Base-by-base conservation (phyloP, 2,329 filamentous ascomycete genomes). In the Seiridium unicorne region DNA sequence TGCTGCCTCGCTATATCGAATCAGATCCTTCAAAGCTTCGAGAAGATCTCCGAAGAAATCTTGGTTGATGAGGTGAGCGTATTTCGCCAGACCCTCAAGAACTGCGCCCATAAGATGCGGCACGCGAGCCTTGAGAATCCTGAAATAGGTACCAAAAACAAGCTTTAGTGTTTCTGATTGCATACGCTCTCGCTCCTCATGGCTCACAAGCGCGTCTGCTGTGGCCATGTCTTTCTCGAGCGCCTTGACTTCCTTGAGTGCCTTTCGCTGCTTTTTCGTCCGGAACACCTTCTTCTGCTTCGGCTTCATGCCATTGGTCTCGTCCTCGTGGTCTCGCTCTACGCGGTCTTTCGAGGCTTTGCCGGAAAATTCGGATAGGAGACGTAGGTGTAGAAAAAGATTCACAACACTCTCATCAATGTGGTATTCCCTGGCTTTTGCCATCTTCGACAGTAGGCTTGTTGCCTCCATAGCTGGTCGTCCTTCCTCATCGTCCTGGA, bases 1-100 rank as follows among this genome's bases (percentile, higher is more conserved):
- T 2, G 77, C 76, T 11, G 82, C 80, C 69, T 89, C 84, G 57
- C 90, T 89, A 66, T 93, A 86, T 3, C 87, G 85, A 68, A 98
- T 94, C 49, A 99, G 84, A 64, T 99, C 95, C 74, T 96, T 96
- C 44, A 99, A 81, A 0, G 93, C 94, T 76, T 98, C 95, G 9
- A 99, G 85, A 36, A 99, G 83, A 72, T 99, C 95, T 35, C 94
- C 95, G 69, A 99, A 99, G 80, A 99, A 98, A 72, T 99, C 92
- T 72, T 99, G 93, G 78, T 99, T 99, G 82, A 99, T 99, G 61
- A 99, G 84, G 73, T 97, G 95, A 3, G 93, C 89, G 72, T 96
- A 99, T 72, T 93, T 93, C 55, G 94, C 93, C 31, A 99, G 80
- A 35, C 95, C 95, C 78, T 98, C 95, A 4, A 99, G 84, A 0